phyloP scores from a whole-genome alignment of 2,329 filamentous ascomycete genomes.

The Fusarium sp. region DNA sequence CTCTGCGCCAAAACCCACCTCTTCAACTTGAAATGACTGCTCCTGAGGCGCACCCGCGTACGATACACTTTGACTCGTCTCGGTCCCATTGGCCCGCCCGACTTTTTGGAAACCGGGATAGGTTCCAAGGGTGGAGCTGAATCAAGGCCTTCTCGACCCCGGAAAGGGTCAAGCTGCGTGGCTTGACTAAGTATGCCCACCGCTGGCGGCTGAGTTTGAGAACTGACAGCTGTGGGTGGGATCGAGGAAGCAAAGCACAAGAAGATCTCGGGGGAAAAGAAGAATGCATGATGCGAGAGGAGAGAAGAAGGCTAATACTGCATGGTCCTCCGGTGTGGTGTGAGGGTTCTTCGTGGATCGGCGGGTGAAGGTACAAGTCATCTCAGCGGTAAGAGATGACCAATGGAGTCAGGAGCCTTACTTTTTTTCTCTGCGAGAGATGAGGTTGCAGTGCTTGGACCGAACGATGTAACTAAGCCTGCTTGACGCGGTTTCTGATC shows the following conservation, averaged over 20 bases:
- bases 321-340: not conserved
- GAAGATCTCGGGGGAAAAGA: not conserved
- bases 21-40: not conserved
- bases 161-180: constrained; percentile 21
- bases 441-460: constrained; percentile 22
- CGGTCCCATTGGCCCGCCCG: constrained; percentile 15
- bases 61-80: not conserved
- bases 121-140: constrained; percentile 16
- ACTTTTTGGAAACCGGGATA: constrained; percentile 8
- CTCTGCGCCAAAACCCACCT: not conserved
- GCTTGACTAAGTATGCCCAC: constrained; percentile 1
- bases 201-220: constrained; percentile 1
- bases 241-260: not conserved
- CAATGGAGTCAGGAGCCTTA: not conserved
- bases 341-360: not conserved
- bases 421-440: not conserved
- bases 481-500: constrained; percentile 23
- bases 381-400: not conserved
- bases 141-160: not conserved
- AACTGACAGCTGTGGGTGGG: not conserved
- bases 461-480: constrained; percentile 15
- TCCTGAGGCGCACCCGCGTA: not conserved
- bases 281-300: not conserved
- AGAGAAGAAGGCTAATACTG: constrained; percentile 24
- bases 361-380: not conserved